These are phyloP conservation scores for Monosporozyma aerobia DNA, from an alignment of 805 yeast species.

Conservation along the genomic window DNA sequence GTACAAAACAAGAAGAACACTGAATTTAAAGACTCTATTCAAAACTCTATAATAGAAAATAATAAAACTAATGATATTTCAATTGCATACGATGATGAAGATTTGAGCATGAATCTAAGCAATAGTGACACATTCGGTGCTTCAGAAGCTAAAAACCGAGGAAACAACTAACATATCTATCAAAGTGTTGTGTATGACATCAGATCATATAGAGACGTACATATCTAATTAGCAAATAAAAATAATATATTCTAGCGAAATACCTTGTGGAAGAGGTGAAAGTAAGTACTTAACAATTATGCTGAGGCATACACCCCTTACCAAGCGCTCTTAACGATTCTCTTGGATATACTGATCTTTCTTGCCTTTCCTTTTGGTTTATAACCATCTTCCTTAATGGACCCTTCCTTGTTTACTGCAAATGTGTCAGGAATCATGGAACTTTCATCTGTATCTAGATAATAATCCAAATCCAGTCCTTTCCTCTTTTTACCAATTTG, in stretches of 20 bases:
- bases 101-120: neutral
- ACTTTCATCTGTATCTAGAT: slow-evolving; percentile 12
- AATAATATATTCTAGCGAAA: neutral
- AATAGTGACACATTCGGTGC: neutral
- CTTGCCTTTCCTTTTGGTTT: slow-evolving; percentile 13
- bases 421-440: slow-evolving; percentile 13
- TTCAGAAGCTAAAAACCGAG: neutral
- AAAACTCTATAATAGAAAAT: slow-evolving; percentile 1
- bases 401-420: slow-evolving; percentile 3
- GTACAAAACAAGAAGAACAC: neutral
- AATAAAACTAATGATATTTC: neutral
- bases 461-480: slow-evolving; percentile 14
- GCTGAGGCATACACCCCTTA: slow-evolving; percentile 6
- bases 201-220: neutral
- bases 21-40: slow-evolving; percentile 2
- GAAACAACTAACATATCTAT: neutral
- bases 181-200: neutral
- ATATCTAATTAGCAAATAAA: neutral
- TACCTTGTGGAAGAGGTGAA: neutral
- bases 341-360: slow-evolving; percentile 28
- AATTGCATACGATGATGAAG: neutral
- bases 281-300: neutral
- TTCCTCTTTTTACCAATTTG: slow-evolving; percentile 14
- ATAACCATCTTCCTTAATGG: neutral
- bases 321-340: slow-evolving; percentile 25